These are phyloP conservation scores for Candida orba DNA, from an alignment of 805 yeast genomes.

Conservation along the genomic window DNA sequence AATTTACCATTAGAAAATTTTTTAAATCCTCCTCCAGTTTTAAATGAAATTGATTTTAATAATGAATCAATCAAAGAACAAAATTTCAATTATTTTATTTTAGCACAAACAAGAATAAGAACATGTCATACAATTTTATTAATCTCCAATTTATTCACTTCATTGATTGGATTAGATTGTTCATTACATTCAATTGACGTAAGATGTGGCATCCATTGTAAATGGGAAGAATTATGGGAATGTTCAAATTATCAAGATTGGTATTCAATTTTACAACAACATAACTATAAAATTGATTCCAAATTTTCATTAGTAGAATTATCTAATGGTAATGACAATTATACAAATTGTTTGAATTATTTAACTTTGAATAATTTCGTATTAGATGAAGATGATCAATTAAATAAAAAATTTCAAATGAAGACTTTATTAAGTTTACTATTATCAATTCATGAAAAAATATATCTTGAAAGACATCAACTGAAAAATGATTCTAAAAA, in stretches of 20 bases:
- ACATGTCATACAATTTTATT: conserved; percentile 62
- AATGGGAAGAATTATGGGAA: conserved; percentile 53
- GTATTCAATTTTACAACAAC: conserved; percentile 32
- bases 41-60: conserved; percentile 25
- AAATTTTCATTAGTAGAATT: conserved; percentile 48
- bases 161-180: conserved; percentile 37
- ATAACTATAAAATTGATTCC: conserved; percentile 40
- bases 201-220: conserved; percentile 60
- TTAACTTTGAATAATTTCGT: conserved; percentile 35
- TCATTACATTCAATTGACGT: conserved; percentile 41
- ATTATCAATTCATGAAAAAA: conserved; percentile 60
- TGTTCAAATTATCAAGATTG: conserved; percentile 45
- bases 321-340: conserved; percentile 45
- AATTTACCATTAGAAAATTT: conserved; percentile 50
- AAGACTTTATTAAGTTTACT: conserved; percentile 48
- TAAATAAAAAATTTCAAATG: conserved; percentile 33
- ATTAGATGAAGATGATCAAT: conserved; percentile 28
- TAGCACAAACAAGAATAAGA: conserved; percentile 70
- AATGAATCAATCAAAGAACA: conserved; percentile 22
- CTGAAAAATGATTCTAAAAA: conserved; percentile 28
- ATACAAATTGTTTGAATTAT: conserved; percentile 38
- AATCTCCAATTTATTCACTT: conserved; percentile 49
- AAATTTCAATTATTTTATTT: conserved; percentile 46
- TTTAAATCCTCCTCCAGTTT: conserved; percentile 33
- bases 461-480: conserved; percentile 43